Conservation (phyloP, 495 filamentous ascomycete genomes). For the Podospora bellae-mahoneyi region DNA sequence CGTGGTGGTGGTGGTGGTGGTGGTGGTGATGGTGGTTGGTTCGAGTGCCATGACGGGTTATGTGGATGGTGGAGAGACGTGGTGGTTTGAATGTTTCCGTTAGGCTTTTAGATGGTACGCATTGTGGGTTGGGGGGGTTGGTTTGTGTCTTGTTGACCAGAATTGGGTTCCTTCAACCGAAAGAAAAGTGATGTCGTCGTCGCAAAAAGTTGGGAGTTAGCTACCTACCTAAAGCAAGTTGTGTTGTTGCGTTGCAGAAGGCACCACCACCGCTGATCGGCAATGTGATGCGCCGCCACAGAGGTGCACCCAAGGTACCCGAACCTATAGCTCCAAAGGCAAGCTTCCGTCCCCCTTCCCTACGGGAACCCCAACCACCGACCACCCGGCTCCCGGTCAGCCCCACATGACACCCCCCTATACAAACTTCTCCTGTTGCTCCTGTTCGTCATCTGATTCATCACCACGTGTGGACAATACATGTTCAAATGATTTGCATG, state of each 20-base stretch:
- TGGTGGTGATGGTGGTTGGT: constrained; percentile 17
- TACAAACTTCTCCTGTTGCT: no score
- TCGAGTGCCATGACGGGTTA: constrained; percentile 43
- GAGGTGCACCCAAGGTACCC: not conserved
- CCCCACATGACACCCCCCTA: no score
- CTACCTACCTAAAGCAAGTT: not conserved
- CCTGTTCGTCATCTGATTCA: not conserved
- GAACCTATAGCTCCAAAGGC: not conserved
- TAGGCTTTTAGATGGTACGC: constrained; percentile 7
- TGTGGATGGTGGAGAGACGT: not conserved
- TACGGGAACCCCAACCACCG: no score
- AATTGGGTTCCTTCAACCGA: not conserved
- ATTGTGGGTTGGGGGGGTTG: constrained; percentile 4
- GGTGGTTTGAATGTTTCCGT: not conserved
- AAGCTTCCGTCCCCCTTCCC: not conserved
- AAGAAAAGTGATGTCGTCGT: not conserved
- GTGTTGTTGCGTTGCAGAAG: not conserved
- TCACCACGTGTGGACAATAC: not conserved
- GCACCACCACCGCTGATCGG: not conserved
- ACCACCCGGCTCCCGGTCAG: no score
- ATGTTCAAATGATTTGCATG: not conserved
- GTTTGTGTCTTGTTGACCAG: not conserved
- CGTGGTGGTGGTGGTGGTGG: constrained; percentile 17
- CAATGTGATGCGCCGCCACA: not conserved
- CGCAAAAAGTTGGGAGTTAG: not conserved